These are phyloP conservation scores for Hippophae rhamnoides DNA, from an alignment of 306 rosid genomes.

Conservation along the genomic window DNA sequence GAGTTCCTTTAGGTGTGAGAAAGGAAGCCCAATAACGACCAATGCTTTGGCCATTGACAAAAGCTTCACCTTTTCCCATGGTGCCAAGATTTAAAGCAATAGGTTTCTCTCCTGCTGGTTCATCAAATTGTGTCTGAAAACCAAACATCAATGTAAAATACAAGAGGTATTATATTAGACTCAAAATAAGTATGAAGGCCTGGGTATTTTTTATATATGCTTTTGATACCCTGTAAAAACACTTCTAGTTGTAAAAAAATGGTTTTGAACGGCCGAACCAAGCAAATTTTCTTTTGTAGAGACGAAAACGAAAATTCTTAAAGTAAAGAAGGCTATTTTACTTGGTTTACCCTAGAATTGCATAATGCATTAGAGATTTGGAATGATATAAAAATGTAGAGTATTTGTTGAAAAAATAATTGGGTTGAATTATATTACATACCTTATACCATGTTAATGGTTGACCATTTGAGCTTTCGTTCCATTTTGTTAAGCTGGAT, in stretches of 20 bases:
- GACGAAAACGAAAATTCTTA: too few species aligned
- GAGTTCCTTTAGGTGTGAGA: slow-evolving; percentile 48
- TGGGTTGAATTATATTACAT: slow-evolving; percentile 2
- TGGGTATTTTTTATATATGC: too few species aligned
- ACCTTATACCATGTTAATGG: slow-evolving; percentile 90
- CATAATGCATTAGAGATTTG: too few species aligned
- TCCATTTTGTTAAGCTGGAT: slow-evolving; percentile 52
- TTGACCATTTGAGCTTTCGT: slow-evolving; percentile 24
- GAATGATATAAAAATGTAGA: too few species aligned
- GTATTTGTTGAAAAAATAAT: not conserved
- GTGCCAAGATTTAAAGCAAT: slow-evolving; percentile 60
- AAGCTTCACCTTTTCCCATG: slow-evolving; percentile 85
- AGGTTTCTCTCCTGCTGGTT: slow-evolving; percentile 57
- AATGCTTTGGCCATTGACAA: slow-evolving; percentile 69
- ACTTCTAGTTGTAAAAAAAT: too few species aligned
- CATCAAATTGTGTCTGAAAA: slow-evolving; percentile 55
- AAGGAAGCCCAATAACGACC: slow-evolving; percentile 89
- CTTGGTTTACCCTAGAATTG: too few species aligned
- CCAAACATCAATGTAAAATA: slow-evolving; percentile 5
- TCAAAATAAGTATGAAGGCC: too few species aligned
- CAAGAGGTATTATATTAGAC: slow-evolving; percentile 1
- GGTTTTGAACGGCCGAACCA: too few species aligned
- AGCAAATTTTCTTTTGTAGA: too few species aligned
- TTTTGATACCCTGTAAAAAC: too few species aligned
- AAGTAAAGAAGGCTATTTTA: too few species aligned